Base-by-base conservation (phyloP, 352 stramenopile species). In the Blastocystis sp. region DNA sequence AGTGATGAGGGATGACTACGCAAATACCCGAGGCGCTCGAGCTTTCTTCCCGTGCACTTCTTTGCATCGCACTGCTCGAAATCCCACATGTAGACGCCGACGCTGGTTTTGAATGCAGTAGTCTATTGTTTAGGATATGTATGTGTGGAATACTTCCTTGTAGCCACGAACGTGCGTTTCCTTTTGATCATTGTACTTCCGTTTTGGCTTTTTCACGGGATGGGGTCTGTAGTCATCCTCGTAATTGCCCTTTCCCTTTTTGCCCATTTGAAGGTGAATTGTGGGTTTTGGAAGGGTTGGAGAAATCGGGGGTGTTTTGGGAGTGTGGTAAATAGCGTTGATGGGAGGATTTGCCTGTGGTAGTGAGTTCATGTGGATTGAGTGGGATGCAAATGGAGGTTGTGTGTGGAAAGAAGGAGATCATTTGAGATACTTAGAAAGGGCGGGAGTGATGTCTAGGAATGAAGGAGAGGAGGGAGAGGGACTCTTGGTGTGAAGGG, bases 41-140 rank as follows among this genome's bases (percentile, higher is more conserved):
- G 92, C 90, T 96, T 97, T 70, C 94, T 91, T 7, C 94, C 94
- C 38, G 94, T 97, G 91, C 94, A 97, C 78, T 94, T 94, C 91
- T 97, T 97, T 38, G 94, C 93, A 90, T 97, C 94, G 90, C 94
- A 97, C 90, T 97, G 94, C 90, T 97, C 92, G 89, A 97, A 97
- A 90, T 97, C 94, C 94, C 94, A 97, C 94, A 97, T 97, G 81
- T 93, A 93, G 89, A 97, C 89, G 76, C 91, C 92, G 77, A 96
- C 89, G 52, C 74, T 84, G 10, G 74, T 84, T 84, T 84, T 84
- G 34, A 84, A 84, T 2, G 65, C 34, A 5, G 56, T 48, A 38
- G 21, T 23, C 74, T 84, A 69, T 10, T 69, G 14, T 34, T 56
- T n/a, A 52, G 10, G n/a, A 10, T 56, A 0, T 48, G 2, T 7